Base-by-base conservation (phyloP, 177 flowering plant species). In the Vitis hybrid region DNA sequence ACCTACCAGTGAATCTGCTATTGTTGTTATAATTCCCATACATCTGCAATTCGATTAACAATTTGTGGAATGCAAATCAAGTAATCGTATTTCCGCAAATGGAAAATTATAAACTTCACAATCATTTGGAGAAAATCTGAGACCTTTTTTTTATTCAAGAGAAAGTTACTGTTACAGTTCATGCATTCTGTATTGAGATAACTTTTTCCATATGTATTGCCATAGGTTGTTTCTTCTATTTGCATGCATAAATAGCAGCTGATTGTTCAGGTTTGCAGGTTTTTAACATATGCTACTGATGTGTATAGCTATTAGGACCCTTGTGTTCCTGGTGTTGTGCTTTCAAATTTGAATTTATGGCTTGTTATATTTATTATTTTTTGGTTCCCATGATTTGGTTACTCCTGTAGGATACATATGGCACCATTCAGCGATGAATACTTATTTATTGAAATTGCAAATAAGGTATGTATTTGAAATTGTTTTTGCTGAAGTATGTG, bases 351-450 rank as follows among this genome's bases (percentile, higher is more conserved):
- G 60, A 57, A 7, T 6, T 57, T 16, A n/a, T 18, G 20, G n/a
- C 18, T 51, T 15, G 15, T 13, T 31, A 61, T 29, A 33, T 60
- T 61, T 51, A 5, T 62, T 55, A 1, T 4, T 20, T 62, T 52
- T 52, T 61, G 51, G 45, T 60, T 50, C n/a, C 66, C 29, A 48
- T 60, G 2, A 74, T 65, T 51, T 48, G n/a, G 49, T 70, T 74
- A 29, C 26, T 62, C 11, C 16, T 81, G 81, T 71, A 95, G 99
- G 89, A 93, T 95, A 77, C 98, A 95, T 76, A 85, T 93, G 98
- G 99, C 99, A 26, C 99, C 98, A 78, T 95, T 95, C 88, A 91
- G 94, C 55, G 99, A 93, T 83, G 99, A 95, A 77, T 91, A 84
- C 79, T 76, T 95, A 39, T 95, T 70, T 80, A 85, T 93, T 72